Base-by-base conservation (phyloP, 2,329 filamentous ascomycete genomes). In the Fusarium sublunatum region DNA sequence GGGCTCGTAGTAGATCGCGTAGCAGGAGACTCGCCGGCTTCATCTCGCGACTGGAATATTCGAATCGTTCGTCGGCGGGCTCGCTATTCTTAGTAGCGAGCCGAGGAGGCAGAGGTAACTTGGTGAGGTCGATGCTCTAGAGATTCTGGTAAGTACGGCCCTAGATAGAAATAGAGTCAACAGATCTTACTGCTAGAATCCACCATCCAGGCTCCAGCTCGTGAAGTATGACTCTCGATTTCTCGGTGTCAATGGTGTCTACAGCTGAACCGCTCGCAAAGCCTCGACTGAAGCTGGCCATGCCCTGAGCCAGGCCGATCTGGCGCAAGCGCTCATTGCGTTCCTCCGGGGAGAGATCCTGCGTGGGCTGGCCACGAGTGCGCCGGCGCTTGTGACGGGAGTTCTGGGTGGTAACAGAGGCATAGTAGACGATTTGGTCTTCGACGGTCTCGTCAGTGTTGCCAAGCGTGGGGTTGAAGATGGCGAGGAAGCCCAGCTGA, bases 131-230 rank as follows among this genome's bases (percentile, higher is more conserved):
- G 73, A 97, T 87, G 43, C 75, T 78, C 76, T 78, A 19, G 13
- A 44, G 25, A 44, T 28, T 13, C 31, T 12, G 22, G 49, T 68
- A 36, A 68, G 53, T 36, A 40, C 19, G 19, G 26, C n/a, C 6
- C 8, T 7, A n/a, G 13, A 22, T 7, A 12, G 25, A 26, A 24
- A 25, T 12, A 12, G 15, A 40, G 11, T 2, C 7, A 42, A 19
- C 34, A 28, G 47, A 25, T 26, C 91, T 73, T 81, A 96, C 93
- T 61, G 92, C 93, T 58, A 98, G 80, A 61, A 98, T 88, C 96
- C 96, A 99, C 95, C 95, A 99, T 28, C 91, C 91, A 13, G 86
- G 81, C 75, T 99, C 94, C 64, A 99, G 78, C 79, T 99, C 93
- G 70, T 92, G 88, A 40, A 97, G 79, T 31, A 98, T 83, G 31